Conservation (phyloP, 441 rosid genomes). For the Pelargonium myrrhifolium region DNA sequence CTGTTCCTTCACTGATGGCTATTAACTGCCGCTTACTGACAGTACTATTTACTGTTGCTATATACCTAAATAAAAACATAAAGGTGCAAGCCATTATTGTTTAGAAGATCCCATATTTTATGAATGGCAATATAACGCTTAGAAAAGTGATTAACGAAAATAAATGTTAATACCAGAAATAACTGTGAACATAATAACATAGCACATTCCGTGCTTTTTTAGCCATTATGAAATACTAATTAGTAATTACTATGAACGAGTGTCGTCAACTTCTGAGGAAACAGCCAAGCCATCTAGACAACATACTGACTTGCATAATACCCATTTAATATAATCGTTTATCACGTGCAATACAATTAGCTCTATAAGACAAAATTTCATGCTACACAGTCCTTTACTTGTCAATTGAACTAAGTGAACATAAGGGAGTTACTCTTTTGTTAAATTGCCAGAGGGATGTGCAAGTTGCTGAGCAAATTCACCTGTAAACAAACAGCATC, state of each 20-base stretch:
- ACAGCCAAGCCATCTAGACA: too few species aligned
- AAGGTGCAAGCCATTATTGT: constrained; percentile 8
- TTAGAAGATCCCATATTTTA: background rate
- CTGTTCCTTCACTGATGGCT: constrained; percentile 60
- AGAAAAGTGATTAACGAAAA: background rate
- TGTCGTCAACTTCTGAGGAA: too few species aligned
- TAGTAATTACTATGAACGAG: too few species aligned
- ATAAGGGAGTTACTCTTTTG: constrained; percentile 52
- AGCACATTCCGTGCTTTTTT: too few species aligned
- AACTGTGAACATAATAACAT: too few species aligned
- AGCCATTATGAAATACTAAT: too few species aligned
- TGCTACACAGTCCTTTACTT: background rate
- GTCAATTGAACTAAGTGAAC: background rate
- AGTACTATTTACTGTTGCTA: constrained; percentile 59
- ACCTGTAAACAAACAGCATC: constrained; percentile 40
- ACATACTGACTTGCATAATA: too few species aligned
- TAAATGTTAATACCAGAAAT: background rate
- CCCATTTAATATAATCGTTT: too few species aligned
- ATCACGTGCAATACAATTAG: background rate
- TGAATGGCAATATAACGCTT: constrained; percentile 4
- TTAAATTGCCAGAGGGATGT: constrained; percentile 78
- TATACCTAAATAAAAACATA: constrained; percentile 44
- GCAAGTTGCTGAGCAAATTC: constrained; percentile 77
- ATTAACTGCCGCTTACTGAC: constrained; percentile 57
- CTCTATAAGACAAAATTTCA: background rate